Percentiles rank a stretch among this genome's conserved stretches.
These are phyloP conservation scores for Metschnikowia peoriensis DNA, from an alignment of 805 yeast genomes.

Conservation along the genomic window DNA sequence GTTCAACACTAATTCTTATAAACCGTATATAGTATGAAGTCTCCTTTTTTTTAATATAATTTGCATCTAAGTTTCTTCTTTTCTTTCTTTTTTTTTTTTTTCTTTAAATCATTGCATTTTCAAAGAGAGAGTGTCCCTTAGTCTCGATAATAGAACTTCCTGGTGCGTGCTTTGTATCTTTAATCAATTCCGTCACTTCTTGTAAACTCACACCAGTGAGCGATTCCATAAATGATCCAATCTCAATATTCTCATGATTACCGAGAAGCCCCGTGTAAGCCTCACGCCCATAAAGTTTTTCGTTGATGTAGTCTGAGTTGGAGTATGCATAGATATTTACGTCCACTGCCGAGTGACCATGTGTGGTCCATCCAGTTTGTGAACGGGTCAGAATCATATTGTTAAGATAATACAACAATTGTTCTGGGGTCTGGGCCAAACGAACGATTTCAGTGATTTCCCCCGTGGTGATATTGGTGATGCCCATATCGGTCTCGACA, in stretches of 20 bases:
- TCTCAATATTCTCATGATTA: constrained; percentile 82
- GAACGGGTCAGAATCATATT: constrained; percentile 78
- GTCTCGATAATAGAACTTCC: background rate
- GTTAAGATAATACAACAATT: constrained; percentile 54
- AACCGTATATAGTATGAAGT: background rate
- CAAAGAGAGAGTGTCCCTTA: constrained; percentile 2
- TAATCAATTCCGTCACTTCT: constrained; percentile 48
- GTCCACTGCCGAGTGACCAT: constrained; percentile 95
- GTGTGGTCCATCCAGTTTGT: constrained; percentile 94
- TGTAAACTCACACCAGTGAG: constrained; percentile 49
- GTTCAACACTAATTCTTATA: constrained; percentile 2
- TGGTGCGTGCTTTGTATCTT: constrained; percentile 50
- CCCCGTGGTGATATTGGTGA: constrained; percentile 50
- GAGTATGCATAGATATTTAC: constrained; percentile 86
- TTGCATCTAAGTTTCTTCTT: background rate
- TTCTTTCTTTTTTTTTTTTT: no score
- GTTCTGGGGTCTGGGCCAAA: constrained; percentile 26
- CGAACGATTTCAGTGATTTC: constrained; percentile 41
- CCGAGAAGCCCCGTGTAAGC: constrained; percentile 55
- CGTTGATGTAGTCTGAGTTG: constrained; percentile 47
- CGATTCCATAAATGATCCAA: constrained; percentile 69
- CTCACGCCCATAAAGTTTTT: constrained; percentile 28
- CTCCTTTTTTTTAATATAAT: background rate
- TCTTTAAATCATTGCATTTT: background rate
- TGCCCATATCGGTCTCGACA: constrained; percentile 64